Evolutionary conservation across 106 monocot genomes (phyloP).

Genomic region (Dendrobium catenatum): DNA sequence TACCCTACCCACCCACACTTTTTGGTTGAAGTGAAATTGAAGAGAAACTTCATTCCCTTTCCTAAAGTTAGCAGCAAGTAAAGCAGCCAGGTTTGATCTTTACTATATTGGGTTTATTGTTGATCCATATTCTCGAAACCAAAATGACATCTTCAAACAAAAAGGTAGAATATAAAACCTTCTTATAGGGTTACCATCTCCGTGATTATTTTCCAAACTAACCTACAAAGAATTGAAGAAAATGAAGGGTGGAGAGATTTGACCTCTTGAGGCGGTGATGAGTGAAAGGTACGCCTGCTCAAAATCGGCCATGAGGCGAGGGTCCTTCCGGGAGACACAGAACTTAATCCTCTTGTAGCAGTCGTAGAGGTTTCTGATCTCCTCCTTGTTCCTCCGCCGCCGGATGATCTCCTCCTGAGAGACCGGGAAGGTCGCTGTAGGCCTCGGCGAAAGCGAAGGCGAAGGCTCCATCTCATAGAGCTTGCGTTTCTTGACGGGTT

Average conservation of each 20-base stretch:
- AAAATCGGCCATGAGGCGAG: conserved; percentile 67
- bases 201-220: background rate
- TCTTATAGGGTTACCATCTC: background rate
- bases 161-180: background rate
- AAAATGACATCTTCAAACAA: background rate
- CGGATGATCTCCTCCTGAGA: conserved; percentile 62
- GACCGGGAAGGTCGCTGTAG: conserved; percentile 7
- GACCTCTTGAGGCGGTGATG: conserved; percentile 91
- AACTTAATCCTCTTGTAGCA: conserved; percentile 70
- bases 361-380: conserved; percentile 66
- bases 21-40: background rate
- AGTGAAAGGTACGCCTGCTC: conserved; percentile 90
- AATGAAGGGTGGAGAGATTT: background rate
- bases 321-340: conserved; percentile 59
- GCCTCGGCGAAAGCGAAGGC: background rate
- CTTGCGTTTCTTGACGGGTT: conserved; percentile 82
- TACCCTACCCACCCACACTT: background rate
- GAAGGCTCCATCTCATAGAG: conserved; percentile 27
- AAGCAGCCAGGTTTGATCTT: background rate
- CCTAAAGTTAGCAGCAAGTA: background rate
- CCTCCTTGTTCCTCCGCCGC: conserved; percentile 64
- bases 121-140: background rate
- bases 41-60: background rate
- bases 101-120: background rate
- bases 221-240: background rate